phyloP scores from a whole-genome alignment of 768 basidiomycete species.

The Arthromyces matolae region DNA sequence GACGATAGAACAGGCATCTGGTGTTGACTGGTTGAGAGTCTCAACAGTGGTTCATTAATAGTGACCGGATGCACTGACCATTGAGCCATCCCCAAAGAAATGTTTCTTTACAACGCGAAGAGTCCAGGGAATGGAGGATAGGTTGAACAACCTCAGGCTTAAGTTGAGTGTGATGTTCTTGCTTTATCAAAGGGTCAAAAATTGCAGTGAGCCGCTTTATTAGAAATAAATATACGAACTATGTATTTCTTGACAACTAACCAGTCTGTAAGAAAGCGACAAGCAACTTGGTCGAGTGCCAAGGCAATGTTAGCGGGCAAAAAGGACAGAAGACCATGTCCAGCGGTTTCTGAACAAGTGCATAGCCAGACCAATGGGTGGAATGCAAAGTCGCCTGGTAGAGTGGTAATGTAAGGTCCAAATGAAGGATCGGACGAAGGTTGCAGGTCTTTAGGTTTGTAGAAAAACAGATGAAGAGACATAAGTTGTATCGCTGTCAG shows the following conservation, averaged over 20 bases:
- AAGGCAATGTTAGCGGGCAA: slow-evolving; percentile 47
- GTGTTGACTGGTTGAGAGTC: slow-evolving; percentile 71
- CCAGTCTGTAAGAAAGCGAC: slow-evolving; percentile 61
- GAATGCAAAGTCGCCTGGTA: slow-evolving; percentile 68
- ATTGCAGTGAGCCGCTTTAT: background rate
- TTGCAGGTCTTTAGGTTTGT: slow-evolving; percentile 44
- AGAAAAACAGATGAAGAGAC: slow-evolving; percentile 73
- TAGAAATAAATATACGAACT: slow-evolving; percentile 29
- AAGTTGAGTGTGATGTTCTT: slow-evolving; percentile 11
- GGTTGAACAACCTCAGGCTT: slow-evolving; percentile 8
- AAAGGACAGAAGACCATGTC: slow-evolving; percentile 31
- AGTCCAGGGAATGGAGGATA: slow-evolving; percentile 6
- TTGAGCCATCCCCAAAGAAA: slow-evolving; percentile 93
- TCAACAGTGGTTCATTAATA: background rate
- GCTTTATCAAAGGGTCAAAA: slow-evolving; percentile 17
- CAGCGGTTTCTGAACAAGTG: slow-evolving; percentile 15
- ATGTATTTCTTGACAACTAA: slow-evolving; percentile 42
- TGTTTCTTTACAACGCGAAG: slow-evolving; percentile 30
- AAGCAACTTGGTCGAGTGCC: slow-evolving; percentile 39
- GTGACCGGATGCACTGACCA: slow-evolving; percentile 42
- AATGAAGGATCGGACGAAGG: slow-evolving; percentile 53
- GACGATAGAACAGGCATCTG: slow-evolving; percentile 75
- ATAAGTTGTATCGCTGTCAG: slow-evolving; percentile 73
- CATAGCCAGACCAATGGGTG: slow-evolving; percentile 84
- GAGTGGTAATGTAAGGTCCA: slow-evolving; percentile 73